A percentile compares a stretch with the other conserved stretches of the same genome.
Evolutionary conservation across 2,329 filamentous ascomycete genomes (phyloP).

Genomic region (Penicillium sp.): DNA sequence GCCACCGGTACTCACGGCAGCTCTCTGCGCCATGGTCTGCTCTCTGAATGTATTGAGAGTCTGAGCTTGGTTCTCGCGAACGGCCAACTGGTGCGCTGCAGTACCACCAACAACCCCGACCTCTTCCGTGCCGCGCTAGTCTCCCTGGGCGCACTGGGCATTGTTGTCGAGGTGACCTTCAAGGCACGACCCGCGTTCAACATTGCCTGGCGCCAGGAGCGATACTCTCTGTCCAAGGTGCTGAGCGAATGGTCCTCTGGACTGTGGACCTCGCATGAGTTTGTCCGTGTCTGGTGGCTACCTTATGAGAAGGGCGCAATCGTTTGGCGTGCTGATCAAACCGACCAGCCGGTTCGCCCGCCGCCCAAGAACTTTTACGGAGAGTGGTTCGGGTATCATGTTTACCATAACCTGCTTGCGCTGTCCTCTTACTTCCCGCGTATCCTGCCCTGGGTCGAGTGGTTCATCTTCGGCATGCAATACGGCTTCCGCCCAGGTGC

Average conservation of each 20-base stretch:
- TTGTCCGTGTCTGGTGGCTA: slow-evolving; percentile 96
- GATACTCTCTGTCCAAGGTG: slow-evolving; percentile 70
- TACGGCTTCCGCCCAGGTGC: slow-evolving; percentile 78
- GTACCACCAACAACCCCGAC: slow-evolving; percentile 66
- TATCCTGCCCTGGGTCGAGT: slow-evolving; percentile 85
- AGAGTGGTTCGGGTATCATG: slow-evolving; percentile 75
- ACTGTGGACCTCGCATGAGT: slow-evolving; percentile 84
- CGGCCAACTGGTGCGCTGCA: slow-evolving; percentile 72
- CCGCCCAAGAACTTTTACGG: slow-evolving; percentile 78
- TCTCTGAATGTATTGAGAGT: slow-evolving; percentile 75
- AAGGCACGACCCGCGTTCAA: slow-evolving; percentile 77
- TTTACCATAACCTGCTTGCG: slow-evolving; percentile 90
- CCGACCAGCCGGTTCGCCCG: slow-evolving; percentile 60
- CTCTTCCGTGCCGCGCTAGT: slow-evolving; percentile 87
- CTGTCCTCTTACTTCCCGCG: slow-evolving; percentile 75
- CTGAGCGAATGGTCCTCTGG: slow-evolving; percentile 70
- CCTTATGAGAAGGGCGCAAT: slow-evolving; percentile 87
- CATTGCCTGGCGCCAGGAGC: slow-evolving; percentile 81
- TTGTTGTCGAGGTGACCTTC: slow-evolving; percentile 87
- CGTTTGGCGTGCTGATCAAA: slow-evolving; percentile 85
- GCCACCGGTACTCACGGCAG: slow-evolving; percentile 93
- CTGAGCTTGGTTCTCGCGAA: slow-evolving; percentile 81
- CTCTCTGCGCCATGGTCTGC: slow-evolving; percentile 76
- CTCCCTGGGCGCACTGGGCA: slow-evolving; percentile 84
- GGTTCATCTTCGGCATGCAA: slow-evolving; percentile 97